Percentiles rank a stretch among this genome's conserved stretches.
Evolutionary conservation across 2,329 filamentous ascomycete genomes (phyloP).

Genomic region (Dryadomyces quercivorus): DNA sequence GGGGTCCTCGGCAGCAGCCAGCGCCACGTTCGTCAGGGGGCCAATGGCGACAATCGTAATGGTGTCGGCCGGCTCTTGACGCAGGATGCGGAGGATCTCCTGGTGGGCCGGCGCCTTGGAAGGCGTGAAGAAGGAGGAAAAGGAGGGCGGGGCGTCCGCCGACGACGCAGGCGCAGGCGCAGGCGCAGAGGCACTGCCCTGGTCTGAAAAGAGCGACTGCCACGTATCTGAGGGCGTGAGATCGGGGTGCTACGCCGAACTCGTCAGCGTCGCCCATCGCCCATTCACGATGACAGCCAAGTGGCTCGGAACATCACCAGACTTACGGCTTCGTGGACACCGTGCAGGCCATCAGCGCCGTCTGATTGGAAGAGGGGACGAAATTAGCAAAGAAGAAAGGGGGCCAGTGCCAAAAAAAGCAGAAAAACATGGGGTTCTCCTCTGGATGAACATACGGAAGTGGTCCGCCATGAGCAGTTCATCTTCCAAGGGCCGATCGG

Average conservation of each 20-base stretch:
- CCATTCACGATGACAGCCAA: not conserved
- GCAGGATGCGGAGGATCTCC: slow-evolving; percentile 80
- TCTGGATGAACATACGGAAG: slow-evolving; percentile 54
- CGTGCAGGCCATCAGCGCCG: slow-evolving; percentile 63
- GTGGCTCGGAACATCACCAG: not conserved
- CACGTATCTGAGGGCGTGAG: slow-evolving; percentile 63
- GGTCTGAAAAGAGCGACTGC: slow-evolving; percentile 51
- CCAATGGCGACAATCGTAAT: slow-evolving; percentile 86
- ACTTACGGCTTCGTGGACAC: slow-evolving; percentile 50
- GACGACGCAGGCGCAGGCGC: not conserved
- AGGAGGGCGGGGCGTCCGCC: slow-evolving; percentile 28
- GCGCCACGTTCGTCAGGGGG: slow-evolving; percentile 83
- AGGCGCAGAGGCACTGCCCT: slow-evolving; percentile 13
- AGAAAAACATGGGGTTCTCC: not conserved
- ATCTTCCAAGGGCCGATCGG: slow-evolving; percentile 74
- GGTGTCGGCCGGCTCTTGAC: slow-evolving; percentile 68
- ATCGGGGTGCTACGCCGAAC: slow-evolving; percentile 46
- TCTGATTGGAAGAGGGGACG: slow-evolving; percentile 31
- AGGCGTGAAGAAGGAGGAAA: slow-evolving; percentile 57
- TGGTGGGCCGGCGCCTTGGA: slow-evolving; percentile 63
- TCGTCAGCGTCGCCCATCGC: not conserved
- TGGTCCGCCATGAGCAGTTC: slow-evolving; percentile 71
- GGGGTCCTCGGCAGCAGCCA: slow-evolving; percentile 78
- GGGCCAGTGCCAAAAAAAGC: not conserved
- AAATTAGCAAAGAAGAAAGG: not conserved